Conservation (phyloP, 495 filamentous ascomycete genomes). For the Beverwykella pulmonaria region DNA sequence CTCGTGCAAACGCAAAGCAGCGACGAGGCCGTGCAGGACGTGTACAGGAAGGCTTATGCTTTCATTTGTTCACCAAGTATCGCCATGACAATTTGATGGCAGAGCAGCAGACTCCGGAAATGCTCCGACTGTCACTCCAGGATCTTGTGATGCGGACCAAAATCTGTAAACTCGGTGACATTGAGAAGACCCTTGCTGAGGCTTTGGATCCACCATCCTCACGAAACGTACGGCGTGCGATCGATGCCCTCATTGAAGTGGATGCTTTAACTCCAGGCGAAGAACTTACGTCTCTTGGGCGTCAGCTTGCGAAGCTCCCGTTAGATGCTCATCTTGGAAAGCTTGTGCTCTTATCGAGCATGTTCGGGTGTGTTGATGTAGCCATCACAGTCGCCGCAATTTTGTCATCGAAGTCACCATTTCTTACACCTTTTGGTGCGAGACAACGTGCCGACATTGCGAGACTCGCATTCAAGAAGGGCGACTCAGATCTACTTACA, state of each 20-base stretch:
- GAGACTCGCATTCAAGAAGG: conserved; percentile 74
- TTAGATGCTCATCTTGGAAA: conserved; percentile 95
- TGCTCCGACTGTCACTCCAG: conserved; percentile 89
- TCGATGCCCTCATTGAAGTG: conserved; percentile 91
- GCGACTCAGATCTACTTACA: conserved; percentile 88
- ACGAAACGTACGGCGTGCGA: conserved; percentile 87
- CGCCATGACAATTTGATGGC: conserved; percentile 80
- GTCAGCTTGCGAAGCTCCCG: conserved; percentile 83
- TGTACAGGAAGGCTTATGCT: conserved; percentile 90
- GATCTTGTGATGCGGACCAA: conserved; percentile 96
- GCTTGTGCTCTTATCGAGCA: conserved; percentile 76
- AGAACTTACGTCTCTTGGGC: conserved; percentile 81
- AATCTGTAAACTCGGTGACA: conserved; percentile 89
- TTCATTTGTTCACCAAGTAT: conserved; percentile 89
- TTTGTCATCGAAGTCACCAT: conserved; percentile 91
- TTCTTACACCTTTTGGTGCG: conserved; percentile 80
- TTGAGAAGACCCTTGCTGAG: conserved; percentile 85
- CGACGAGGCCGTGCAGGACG: conserved; percentile 92
- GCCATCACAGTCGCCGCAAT: conserved; percentile 88
- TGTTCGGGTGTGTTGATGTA: conserved; percentile 90
- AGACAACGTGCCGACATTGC: conserved; percentile 77
- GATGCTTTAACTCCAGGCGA: conserved; percentile 80
- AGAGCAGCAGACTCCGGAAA: conserved; percentile 92
- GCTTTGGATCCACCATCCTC: conserved; percentile 87
- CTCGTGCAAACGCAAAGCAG: conserved; percentile 90